Percentiles rank a stretch among this genome's conserved stretches.
Evolutionary conservation across 306 rosid species (phyloP).

Genomic region (Abrus pulchellus): DNA sequence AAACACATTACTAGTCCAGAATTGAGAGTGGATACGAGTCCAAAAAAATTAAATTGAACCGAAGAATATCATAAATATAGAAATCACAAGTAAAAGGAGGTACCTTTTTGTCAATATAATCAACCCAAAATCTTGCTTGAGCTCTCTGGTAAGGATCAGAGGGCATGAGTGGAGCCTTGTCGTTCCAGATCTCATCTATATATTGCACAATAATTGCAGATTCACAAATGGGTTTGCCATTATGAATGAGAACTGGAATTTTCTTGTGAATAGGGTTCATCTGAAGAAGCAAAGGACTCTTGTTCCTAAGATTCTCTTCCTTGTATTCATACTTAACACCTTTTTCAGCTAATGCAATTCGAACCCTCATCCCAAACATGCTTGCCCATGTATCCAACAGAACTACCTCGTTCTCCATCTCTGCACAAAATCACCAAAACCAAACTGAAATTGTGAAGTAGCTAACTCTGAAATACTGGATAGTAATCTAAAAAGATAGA

Average conservation of each 20-base stretch:
- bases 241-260: conserved; percentile 68
- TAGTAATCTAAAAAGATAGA: no score
- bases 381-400: conserved; percentile 52
- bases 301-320: conserved; percentile 45
- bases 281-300: conserved; percentile 51
- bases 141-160: conserved; percentile 55
- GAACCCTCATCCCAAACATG: conserved; percentile 52
- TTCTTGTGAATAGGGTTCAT: conserved; percentile 66
- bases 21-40: neutral
- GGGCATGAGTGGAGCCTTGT: conserved; percentile 27
- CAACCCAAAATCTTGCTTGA: conserved; percentile 58
- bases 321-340: conserved; percentile 51
- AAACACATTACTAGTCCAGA: neutral
- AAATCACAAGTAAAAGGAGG: neutral
- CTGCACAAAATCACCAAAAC: neutral
- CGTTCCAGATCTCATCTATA: conserved; percentile 52
- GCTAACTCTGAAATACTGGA: no score
- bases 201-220: conserved; percentile 50
- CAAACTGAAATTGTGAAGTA: no score
- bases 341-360: conserved; percentile 55
- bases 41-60: neutral
- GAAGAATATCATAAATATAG: neutral
- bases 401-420: conserved; percentile 53
- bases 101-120: conserved; percentile 52
- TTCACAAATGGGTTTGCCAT: conserved; percentile 51